phyloP scores from a whole-genome alignment of 805 yeast species.

The Wickerhamiella lipophila region DNA sequence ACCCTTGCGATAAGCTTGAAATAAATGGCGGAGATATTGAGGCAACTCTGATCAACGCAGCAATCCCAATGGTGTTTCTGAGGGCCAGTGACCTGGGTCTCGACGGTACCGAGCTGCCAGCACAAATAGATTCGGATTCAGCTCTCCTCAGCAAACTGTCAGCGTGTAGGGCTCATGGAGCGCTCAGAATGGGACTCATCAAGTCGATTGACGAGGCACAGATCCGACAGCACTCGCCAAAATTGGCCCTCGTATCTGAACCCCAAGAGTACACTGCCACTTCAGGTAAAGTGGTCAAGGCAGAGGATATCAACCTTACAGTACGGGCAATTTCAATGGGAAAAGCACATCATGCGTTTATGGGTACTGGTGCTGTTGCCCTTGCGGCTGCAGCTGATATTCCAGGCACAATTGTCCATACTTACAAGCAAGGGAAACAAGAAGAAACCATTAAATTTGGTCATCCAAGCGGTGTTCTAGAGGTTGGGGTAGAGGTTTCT shows the following conservation, averaged over 20 bases:
- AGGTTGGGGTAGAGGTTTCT: not conserved
- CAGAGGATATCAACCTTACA: not conserved
- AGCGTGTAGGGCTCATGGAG: constrained; percentile 13
- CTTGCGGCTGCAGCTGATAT: constrained; percentile 12
- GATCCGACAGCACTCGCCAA: constrained; percentile 14
- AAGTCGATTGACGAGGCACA: constrained; percentile 11
- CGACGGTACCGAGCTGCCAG: not conserved
- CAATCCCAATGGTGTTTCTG: constrained; percentile 10
- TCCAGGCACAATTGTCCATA: constrained; percentile 10
- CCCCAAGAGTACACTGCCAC: constrained; percentile 3
- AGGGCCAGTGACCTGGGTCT: not conserved
- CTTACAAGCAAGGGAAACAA: not conserved
- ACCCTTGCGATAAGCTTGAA: constrained; percentile 1
- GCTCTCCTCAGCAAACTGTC: constrained; percentile 7
- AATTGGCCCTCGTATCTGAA: constrained; percentile 10
- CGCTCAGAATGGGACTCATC: constrained; percentile 13
- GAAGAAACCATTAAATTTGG: not conserved
- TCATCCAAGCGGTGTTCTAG: constrained; percentile 5
- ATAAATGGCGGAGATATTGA: not conserved
- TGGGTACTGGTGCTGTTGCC: constrained; percentile 16
- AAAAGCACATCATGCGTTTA: constrained; percentile 12
- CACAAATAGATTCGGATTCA: not conserved
- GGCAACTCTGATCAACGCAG: constrained; percentile 6
- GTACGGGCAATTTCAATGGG: constrained; percentile 15
- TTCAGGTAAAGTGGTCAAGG: not conserved